phyloP scores from a whole-genome alignment of 2,329 filamentous ascomycete species.

The Lachnellula willkommii region DNA sequence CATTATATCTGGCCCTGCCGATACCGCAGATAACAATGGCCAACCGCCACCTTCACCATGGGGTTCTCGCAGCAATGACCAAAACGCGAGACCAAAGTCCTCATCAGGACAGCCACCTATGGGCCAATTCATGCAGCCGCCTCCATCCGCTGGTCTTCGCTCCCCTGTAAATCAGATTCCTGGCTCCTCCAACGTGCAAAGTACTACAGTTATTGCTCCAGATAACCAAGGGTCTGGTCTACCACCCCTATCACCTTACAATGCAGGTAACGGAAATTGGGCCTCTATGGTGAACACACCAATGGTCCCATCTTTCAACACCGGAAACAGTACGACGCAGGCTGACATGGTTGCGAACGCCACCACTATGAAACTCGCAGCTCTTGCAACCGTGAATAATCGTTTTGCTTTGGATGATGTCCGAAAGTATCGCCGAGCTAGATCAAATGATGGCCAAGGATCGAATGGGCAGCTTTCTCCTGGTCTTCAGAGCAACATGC shows the following conservation, averaged over 20 bases:
- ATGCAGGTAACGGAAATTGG: slow-evolving; percentile 83
- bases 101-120: slow-evolving; percentile 76
- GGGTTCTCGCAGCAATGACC: slow-evolving; percentile 51
- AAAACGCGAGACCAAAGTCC: slow-evolving; percentile 64
- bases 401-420: slow-evolving; percentile 95
- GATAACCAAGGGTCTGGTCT: slow-evolving; percentile 67
- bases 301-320: slow-evolving; percentile 80
- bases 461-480: slow-evolving; percentile 57
- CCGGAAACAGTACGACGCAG: slow-evolving; percentile 52
- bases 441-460: slow-evolving; percentile 76
- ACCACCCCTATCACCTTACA: slow-evolving; percentile 80
- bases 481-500: slow-evolving; percentile 58
- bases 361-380: slow-evolving; percentile 97
- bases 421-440: slow-evolving; percentile 86
- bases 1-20: slow-evolving; percentile 65
- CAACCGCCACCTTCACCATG: slow-evolving; percentile 76
- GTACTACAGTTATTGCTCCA: slow-evolving; percentile 68
- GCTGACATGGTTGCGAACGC: slow-evolving; percentile 98
- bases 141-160: slow-evolving; percentile 67
- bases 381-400: slow-evolving; percentile 96
- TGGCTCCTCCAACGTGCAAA: slow-evolving; percentile 70
- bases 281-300: slow-evolving; percentile 98
- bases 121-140: slow-evolving; percentile 90
- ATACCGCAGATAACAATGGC: slow-evolving; percentile 54
- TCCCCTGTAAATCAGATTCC: slow-evolving; percentile 70